Base-by-base conservation (phyloP, 208 protist species). In the Strigomonas oncopelti region DNA sequence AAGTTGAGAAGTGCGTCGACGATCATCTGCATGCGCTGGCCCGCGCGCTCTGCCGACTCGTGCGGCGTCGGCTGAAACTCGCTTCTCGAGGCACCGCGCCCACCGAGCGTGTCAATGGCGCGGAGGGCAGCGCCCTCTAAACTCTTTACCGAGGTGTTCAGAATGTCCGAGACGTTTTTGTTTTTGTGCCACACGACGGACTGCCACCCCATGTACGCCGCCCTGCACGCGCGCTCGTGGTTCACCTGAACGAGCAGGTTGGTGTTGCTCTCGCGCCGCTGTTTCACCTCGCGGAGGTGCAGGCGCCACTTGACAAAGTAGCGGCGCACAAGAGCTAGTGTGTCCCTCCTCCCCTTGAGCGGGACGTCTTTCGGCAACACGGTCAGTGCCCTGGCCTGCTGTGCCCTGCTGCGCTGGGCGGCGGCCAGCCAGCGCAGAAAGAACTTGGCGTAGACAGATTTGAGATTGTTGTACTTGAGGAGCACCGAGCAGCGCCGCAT, bases 381-480 rank as follows among this genome's bases (percentile, higher is more conserved):
- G 38, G 73, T 73, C 1, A 61, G 48, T 4, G 24, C 24, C 22
- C 71, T 67, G 32, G 70, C 65, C 45, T 71, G 63, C 3, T 53
- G 55, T 13, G 38, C 67, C 24, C 64, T 61, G 11, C 69, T 54
- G 0, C 59, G 62, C 60, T 88, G 83, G 2, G 80, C 73, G 25
- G 55, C 71, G 53, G 76, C 71, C 31, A 91, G 74, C 88, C 88
- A 94, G 28, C 76, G 78, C n/a, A 90, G 22, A 55, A 91, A 89
- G 45, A 80, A 80, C 31, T 57, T 59, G 28, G 63, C 69, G 55
- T 84, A 87, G 53, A 65, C 65, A 11, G 70, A 71, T 24, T 81
- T 81, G 9, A 78, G 34, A n/a, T 57, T 71, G 48, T 69, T 71
- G 67, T 84, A 78, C 67, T 90, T 90, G 55, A 94, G 67, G 42